A percentile compares a stretch with the other conserved stretches of the same genome.
Conservation (phyloP, 139 green algal genomes). For the Chlamydomonas sphaeroides region DNA sequence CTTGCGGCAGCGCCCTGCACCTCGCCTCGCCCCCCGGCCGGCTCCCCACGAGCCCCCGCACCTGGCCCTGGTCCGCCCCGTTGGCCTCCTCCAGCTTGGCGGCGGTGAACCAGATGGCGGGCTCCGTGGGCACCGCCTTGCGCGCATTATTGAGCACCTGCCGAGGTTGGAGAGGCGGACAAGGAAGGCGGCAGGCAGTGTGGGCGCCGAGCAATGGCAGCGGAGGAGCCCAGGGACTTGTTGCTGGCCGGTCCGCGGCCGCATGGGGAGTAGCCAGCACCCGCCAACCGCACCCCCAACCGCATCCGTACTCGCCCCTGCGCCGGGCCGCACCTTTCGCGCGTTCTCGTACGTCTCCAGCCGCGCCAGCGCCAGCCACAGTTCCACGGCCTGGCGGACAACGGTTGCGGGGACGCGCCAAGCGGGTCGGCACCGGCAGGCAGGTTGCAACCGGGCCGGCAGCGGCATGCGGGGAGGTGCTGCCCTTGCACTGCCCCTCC, state of each 20-base stretch:
- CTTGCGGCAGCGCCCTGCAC: too few species aligned
- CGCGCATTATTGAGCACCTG: slow-evolving; percentile 94
- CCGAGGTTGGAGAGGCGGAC: neutral
- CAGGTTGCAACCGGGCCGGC: too few species aligned
- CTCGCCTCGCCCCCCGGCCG: too few species aligned
- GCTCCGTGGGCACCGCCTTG: slow-evolving; percentile 92
- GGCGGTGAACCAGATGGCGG: slow-evolving; percentile 93
- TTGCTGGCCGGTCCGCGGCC: too few species aligned
- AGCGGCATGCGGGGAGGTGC: too few species aligned
- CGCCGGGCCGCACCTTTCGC: slow-evolving; percentile 71
- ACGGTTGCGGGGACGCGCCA: too few species aligned
- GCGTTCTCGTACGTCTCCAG: slow-evolving; percentile 96
- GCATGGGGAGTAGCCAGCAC: too few species aligned
- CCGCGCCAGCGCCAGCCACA: slow-evolving; percentile 96
- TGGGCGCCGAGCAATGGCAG: too few species aligned
- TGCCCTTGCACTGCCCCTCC: slow-evolving; percentile 38
- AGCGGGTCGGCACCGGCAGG: too few species aligned
- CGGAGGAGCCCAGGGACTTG: too few species aligned
- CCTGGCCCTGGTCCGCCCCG: slow-evolving; percentile 76
- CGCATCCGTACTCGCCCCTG: too few species aligned
- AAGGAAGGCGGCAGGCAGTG: neutral
- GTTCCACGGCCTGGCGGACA: slow-evolving; percentile 93
- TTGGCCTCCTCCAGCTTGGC: slow-evolving; percentile 97
- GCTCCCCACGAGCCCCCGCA: slow-evolving; percentile 60
- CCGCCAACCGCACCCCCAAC: too few species aligned